Evolutionary conservation across 345 rosid genomes (phyloP).

Genomic region (Balakata baccata): DNA sequence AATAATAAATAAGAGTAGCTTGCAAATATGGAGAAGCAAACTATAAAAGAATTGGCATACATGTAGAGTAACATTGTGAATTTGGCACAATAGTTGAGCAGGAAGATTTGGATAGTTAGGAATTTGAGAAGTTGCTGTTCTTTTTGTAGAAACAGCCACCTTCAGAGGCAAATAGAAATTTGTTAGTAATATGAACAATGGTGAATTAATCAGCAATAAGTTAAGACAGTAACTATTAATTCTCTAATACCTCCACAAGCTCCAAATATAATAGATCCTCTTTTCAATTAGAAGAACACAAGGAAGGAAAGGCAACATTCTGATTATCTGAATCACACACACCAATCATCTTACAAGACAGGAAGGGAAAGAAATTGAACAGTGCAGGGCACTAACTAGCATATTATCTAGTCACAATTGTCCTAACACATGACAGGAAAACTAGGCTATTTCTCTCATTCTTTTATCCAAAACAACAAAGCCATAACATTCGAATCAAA

Average conservation of each 20-base stretch:
- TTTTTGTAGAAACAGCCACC: constrained; percentile 93
- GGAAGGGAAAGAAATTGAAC: no score
- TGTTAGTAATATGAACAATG: background rate
- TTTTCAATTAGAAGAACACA: background rate
- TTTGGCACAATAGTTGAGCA: constrained; percentile 95
- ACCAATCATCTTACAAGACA: no score
- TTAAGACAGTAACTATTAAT: background rate
- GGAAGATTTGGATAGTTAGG: constrained; percentile 96
- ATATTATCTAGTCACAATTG: background rate
- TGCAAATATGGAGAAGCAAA: background rate
- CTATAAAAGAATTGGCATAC: constrained; percentile 36
- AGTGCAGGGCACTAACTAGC: no score
- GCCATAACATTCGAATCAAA: background rate
- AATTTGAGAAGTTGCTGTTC: constrained; percentile 81
- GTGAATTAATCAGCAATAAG: background rate
- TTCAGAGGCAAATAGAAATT: constrained; percentile 15
- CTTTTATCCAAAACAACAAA: background rate
- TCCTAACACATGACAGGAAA: background rate
- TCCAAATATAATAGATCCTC: background rate
- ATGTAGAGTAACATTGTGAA: constrained; percentile 82
- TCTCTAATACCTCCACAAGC: background rate
- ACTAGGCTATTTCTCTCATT: background rate
- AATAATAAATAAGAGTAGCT: background rate
- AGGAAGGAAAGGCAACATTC: no score
- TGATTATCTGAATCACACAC: no score